Base-by-base conservation (phyloP, 768 basidiomycete species). In the Daedaleopsis nitida region DNA sequence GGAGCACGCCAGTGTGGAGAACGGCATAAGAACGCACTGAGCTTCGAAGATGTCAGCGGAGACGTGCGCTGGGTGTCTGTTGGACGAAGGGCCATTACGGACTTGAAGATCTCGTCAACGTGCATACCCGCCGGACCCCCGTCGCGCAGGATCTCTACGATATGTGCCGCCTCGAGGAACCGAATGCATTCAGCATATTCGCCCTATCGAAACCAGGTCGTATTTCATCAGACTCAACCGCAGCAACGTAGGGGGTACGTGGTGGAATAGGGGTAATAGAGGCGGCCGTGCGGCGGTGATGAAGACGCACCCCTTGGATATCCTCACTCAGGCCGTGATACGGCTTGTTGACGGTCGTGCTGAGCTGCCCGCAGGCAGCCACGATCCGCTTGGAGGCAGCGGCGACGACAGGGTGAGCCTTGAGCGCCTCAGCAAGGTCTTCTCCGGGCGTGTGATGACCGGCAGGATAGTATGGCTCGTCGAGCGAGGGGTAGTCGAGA, bases 81-180 rank as follows among this genome's bases (percentile, higher is more conserved):
- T 70, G 60, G 58, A 37, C 42, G 35, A 16, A 56, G 14, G 19
- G 58, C 65, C 1, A 38, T 21, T 24, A 44, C 35, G 53, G 57
- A 57, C n/a, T 17, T 9, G 12, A 38, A 72, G 52, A 76, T 69
- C 39, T 73, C 73, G 32, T 79, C 68, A 21, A 82, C 82, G 65
- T 83, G 82, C 54, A 84, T 64, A 9, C 82, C 82, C 16, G 68
- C 62, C 0, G 81, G 76, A 2, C 87, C 88, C 14, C 85, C 84
- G 59, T 86, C 87, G 17, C 86, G 81, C 1, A 92, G 76, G 17
- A 91, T 83, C 68, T 92, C 90, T 4, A 81, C 81, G 35, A 85
- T 79, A 68, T 91, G 85, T 4, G 55, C 43, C 16, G 51, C 32
- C 39, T 56, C 60, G n/a, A 62, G 11, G 11, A 64, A 57, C 21